These are phyloP conservation scores for Rhytidhysteron rufulum DNA, from an alignment of 2,329 filamentous ascomycete species.

Conservation along the genomic window DNA sequence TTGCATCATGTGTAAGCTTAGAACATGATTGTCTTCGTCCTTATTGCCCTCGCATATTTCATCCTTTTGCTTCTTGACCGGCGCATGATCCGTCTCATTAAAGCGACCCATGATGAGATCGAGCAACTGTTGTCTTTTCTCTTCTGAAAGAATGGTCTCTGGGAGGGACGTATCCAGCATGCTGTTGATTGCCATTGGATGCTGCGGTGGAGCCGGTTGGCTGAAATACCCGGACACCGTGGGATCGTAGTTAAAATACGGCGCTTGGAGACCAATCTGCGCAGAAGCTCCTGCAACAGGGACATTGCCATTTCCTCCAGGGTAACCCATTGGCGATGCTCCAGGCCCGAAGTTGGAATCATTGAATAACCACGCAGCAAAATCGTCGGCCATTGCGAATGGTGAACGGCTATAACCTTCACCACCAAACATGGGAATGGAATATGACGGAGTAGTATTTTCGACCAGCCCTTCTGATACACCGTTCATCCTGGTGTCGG, in stretches of 20 bases:
- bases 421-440: slow-evolving; percentile 82
- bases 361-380: slow-evolving; percentile 80
- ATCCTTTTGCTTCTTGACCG: slow-evolving; percentile 70
- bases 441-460: slow-evolving; percentile 50
- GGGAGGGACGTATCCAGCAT: slow-evolving; percentile 76
- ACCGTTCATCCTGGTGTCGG: slow-evolving; percentile 28
- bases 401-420: slow-evolving; percentile 83
- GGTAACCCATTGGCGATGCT: slow-evolving; percentile 36
- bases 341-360: slow-evolving; percentile 50
- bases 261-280: slow-evolving; percentile 44
- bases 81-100: slow-evolving; percentile 72
- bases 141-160: slow-evolving; percentile 77
- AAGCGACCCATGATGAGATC: slow-evolving; percentile 79
- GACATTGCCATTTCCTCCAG: slow-evolving; percentile 11
- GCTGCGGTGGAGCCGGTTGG: slow-evolving; percentile 56
- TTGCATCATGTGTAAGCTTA: slow-evolving; percentile 94
- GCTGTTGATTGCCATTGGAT: slow-evolving; percentile 87
- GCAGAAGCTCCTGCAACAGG: slow-evolving; percentile 36
- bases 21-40: slow-evolving; percentile 55
- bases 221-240: slow-evolving; percentile 46
- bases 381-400: slow-evolving; percentile 83
- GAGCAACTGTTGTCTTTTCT: slow-evolving; percentile 79
- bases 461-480: slow-evolving; percentile 39
- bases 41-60: slow-evolving; percentile 75
- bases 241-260: slow-evolving; percentile 50